Evolutionary conservation across 345 rosid genomes (phyloP).

Genomic region (Eutrema yunnanense): DNA sequence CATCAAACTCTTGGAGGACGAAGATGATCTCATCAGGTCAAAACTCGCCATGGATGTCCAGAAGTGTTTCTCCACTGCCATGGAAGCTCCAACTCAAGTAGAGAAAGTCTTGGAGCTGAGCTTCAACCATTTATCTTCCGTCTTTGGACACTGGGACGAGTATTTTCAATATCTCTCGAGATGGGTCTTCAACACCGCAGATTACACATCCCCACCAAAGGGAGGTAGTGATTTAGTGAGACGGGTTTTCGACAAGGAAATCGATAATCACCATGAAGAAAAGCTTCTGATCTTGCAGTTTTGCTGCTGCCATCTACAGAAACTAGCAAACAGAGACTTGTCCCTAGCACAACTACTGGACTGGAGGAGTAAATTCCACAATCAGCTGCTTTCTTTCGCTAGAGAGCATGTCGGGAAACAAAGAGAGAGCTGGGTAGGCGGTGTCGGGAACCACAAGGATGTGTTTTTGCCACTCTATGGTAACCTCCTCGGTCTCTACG

Average conservation of each 20-base stretch:
- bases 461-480: constrained; percentile 77
- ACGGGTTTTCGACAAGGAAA: constrained; percentile 90
- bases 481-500: constrained; percentile 72
- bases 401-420: constrained; percentile 36
- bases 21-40: constrained; percentile 78
- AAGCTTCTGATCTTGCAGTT: constrained; percentile 74
- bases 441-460: constrained; percentile 87
- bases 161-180: constrained; percentile 54
- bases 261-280: constrained; percentile 92
- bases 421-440: constrained; percentile 67
- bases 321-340: constrained; percentile 26
- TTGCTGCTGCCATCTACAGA: constrained; percentile 71
- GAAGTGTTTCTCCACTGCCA: constrained; percentile 44
- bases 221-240: constrained; percentile 63
- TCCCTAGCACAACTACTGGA: constrained; percentile 31
- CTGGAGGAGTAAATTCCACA: constrained; percentile 57
- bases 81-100: constrained; percentile 65
- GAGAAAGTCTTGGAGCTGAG: constrained; percentile 77
- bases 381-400: constrained; percentile 51
- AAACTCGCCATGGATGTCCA: constrained; percentile 57
- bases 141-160: constrained; percentile 73
- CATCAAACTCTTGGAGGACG: constrained; percentile 84
- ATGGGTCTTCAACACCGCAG: constrained; percentile 53
- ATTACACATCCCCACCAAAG: constrained; percentile 31
- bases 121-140: constrained; percentile 58